phyloP scores from a whole-genome alignment of 805 yeast genomes.

The Candida anglica region DNA sequence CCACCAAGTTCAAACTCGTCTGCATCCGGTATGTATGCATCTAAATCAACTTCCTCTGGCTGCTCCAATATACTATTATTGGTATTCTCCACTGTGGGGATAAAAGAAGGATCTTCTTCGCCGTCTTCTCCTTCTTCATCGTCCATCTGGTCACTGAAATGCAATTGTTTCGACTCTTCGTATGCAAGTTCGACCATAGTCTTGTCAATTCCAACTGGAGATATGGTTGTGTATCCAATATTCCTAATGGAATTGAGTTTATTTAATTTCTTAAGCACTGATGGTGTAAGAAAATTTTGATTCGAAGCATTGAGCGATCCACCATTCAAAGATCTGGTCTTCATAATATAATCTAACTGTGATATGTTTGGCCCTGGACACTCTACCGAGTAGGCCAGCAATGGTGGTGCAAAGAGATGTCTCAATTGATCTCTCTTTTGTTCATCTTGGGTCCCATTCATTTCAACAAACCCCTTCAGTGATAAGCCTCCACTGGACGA shows the following conservation, averaged over 20 bases:
- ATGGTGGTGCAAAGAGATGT: conserved; percentile 46
- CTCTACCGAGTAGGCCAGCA: conserved; percentile 51
- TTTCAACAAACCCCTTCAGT: too few species aligned
- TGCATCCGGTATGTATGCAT: conserved; percentile 40
- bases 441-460: conserved; percentile 3
- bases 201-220: conserved; percentile 36
- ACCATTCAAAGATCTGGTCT: conserved; percentile 7
- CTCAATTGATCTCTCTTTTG: conserved; percentile 15
- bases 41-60: conserved; percentile 31
- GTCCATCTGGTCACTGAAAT: conserved; percentile 1
- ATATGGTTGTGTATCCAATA: conserved; percentile 30
- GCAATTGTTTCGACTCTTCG: conserved; percentile 9
- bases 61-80: conserved; percentile 8
- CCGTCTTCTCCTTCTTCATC: conserved; percentile 1
- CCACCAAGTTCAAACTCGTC: too few species aligned
- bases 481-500: conserved; percentile 5
- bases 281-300: conserved; percentile 9
- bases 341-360: conserved; percentile 14
- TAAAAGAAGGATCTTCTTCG: conserved; percentile 14
- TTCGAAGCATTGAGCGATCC: conserved; percentile 2
- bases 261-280: conserved; percentile 17
- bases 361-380: conserved; percentile 22
- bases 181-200: conserved; percentile 38
- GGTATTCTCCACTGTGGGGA: conserved; percentile 21
- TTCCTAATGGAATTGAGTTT: conserved; percentile 23